Base-by-base conservation (phyloP, 2,329 filamentous ascomycete species). In the Metarhizium brunneum region DNA sequence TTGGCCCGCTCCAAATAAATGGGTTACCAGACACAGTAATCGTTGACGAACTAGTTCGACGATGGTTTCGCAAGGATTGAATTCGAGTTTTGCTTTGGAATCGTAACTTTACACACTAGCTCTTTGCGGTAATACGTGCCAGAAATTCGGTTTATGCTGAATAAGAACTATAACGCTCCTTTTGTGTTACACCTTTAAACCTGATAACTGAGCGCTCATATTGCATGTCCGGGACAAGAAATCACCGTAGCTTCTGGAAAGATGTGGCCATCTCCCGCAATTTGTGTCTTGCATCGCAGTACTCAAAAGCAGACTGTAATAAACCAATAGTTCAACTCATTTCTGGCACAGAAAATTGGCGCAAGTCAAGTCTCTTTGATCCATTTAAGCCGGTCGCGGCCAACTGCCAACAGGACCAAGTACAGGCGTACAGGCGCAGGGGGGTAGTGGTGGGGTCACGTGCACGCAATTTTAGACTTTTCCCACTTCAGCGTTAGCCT, bases 1-100 rank as follows among this genome's bases (percentile, higher is more conserved):
- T 83, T 99, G 65, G 94, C 92, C 67, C 86, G 87, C 76, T 82
- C 92, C 63, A 94, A 91, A 77, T 73, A 71, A 69, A 14, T 48
- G n/a, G 20, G 20, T 7, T 4, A 30, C 11, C 38, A 14, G 20
- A 13, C 45, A 30, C 13, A 5, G 30, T 13, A 29, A 30, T 14
- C 25, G 20, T 13, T n/a, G 4, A 13, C 8, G 25, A 29, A 14
- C 25, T 48, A 16, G 25, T 29, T 30, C 3, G 18, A 48, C 30
- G 20, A 16, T 13, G 29, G 10, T 8, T 16, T 35, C 4, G 29
- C 35, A 35, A 25, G 30, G 30, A 20, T 51, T 54, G 43, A 36
- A 42, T 43, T 47, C 20, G 10, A 29, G n/a, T 25, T 30, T 35
- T 3, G 20, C 20, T 42, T 56, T 53, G 18, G 5, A 30, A 38